Base-by-base conservation (phyloP, 805 yeast species). In the Hanseniaspora occidentalis region DNA sequence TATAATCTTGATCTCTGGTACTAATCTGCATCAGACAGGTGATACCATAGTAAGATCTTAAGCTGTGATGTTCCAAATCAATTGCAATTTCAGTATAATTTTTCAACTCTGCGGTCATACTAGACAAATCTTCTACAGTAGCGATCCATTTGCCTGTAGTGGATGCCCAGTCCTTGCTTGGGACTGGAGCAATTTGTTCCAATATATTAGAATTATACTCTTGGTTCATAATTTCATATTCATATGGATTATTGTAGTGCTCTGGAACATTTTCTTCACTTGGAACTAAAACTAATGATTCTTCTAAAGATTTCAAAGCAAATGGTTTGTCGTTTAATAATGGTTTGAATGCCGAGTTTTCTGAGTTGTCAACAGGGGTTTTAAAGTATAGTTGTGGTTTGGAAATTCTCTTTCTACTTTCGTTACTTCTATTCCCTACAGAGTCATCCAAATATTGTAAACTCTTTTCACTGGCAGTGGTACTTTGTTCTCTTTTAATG, bases 51-150 rank as follows among this genome's bases (percentile, higher is more conserved):
- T 84, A 92, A 0, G 96, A 70, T 57, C 96, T 71, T 56, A 73
- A 81, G 54, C 88, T 96, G 55, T 92, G 98, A 60, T 92, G 98
- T 55, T 92, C 99, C 45, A 92, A 71, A 67, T 92, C 99, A 13
- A 92, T 80, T 2, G 97, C 98, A 31, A 92, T 73, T 42, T 75
- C 94, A 2, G 66, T 61, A 42, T 69, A 67, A 3, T 57, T 53
- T 39, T 58, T 55, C 35, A 92, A 64, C 6, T 68, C 71, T 1
- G 60, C 54, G 1, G 84, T 47, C 80, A 92, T 72, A 5, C 54
- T 58, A 1, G 61, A 50, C 20, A 92, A 56, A 19, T 64, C 61
- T 18, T 69, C 76, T 1, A 63, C 59, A 1, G 70, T 66, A 47
- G 82, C 86, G 1, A 92, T 82, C 84, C 92, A 84, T 2, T 64